These are phyloP conservation scores for Saturnispora diversa DNA, from an alignment of 805 yeast species.

Conservation along the genomic window DNA sequence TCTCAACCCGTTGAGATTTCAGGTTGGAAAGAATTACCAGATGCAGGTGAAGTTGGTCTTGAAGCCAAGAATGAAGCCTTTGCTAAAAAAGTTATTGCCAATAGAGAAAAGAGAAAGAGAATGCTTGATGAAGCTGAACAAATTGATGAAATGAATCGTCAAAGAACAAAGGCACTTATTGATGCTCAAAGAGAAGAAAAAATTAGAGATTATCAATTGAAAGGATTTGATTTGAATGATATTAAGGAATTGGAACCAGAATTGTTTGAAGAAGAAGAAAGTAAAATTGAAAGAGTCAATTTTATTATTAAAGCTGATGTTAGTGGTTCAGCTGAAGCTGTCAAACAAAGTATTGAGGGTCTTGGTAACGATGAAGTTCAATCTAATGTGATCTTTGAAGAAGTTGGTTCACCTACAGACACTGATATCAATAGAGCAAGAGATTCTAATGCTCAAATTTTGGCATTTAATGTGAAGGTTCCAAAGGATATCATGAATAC, in stretches of 20 bases:
- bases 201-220: slow-evolving; percentile 47
- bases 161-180: slow-evolving; percentile 47
- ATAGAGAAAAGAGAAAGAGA: slow-evolving; percentile 48
- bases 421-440: slow-evolving; percentile 61
- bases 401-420: slow-evolving; percentile 71
- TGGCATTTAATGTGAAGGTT: slow-evolving; percentile 69
- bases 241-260: slow-evolving; percentile 31
- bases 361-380: slow-evolving; percentile 84
- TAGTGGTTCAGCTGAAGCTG: slow-evolving; percentile 91
- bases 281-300: slow-evolving; percentile 33
- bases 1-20: slow-evolving; percentile 83
- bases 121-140: slow-evolving; percentile 51
- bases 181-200: slow-evolving; percentile 45
- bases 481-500: slow-evolving; percentile 54
- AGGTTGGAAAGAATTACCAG: slow-evolving; percentile 93
- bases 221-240: slow-evolving; percentile 51
- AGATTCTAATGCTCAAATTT: slow-evolving; percentile 60
- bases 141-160: slow-evolving; percentile 63
- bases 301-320: slow-evolving; percentile 87
- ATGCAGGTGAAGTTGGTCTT: slow-evolving; percentile 77
- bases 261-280: slow-evolving; percentile 27
- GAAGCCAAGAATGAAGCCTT: slow-evolving; percentile 66
- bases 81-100: slow-evolving; percentile 68
- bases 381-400: slow-evolving; percentile 59
- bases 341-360: slow-evolving; percentile 66